phyloP scores from a whole-genome alignment of 1,139 yeast genomes.

The Taphrina communis region DNA sequence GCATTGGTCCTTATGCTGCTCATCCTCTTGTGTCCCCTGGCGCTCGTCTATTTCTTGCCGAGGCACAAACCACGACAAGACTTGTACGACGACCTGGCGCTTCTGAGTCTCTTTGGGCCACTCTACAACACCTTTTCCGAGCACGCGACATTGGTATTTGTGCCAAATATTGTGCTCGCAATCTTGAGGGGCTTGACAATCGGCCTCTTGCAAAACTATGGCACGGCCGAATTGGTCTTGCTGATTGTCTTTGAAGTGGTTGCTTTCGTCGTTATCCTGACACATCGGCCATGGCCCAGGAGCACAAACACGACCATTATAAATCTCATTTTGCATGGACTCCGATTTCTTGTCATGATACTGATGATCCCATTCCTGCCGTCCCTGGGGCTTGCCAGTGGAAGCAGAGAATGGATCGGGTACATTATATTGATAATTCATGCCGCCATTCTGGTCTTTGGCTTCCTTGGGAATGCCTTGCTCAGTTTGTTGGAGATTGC shows the following conservation, averaged over 20 bases:
- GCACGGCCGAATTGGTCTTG: conserved; percentile 52
- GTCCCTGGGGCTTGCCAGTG: conserved; percentile 46
- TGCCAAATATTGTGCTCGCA: conserved; percentile 44
- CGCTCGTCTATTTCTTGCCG: conserved; percentile 45
- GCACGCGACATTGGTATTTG: conserved; percentile 44
- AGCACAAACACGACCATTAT: conserved; percentile 51
- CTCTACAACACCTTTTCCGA: conserved; percentile 50
- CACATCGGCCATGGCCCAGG: conserved; percentile 49
- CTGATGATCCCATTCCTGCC: conserved; percentile 50
- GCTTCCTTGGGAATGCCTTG: conserved; percentile 50
- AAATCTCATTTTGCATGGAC: conserved; percentile 46
- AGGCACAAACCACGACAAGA: conserved; percentile 46
- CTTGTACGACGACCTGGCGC: conserved; percentile 49
- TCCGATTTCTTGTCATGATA: conserved; percentile 49
- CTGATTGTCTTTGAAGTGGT: conserved; percentile 50
- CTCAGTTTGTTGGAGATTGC: conserved; percentile 50
- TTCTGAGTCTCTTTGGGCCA: conserved; percentile 50
- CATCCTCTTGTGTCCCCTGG: conserved; percentile 49
- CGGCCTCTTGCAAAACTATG: conserved; percentile 52
- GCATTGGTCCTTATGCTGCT: conserved; percentile 49
- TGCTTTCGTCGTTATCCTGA: conserved; percentile 47
- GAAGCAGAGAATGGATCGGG: conserved; percentile 51
- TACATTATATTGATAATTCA: conserved; percentile 51
- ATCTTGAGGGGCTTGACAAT: conserved; percentile 51
- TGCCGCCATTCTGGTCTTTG: conserved; percentile 49